phyloP scores from a whole-genome alignment of 306 rosid species.

The Dalbergia cultrata region DNA sequence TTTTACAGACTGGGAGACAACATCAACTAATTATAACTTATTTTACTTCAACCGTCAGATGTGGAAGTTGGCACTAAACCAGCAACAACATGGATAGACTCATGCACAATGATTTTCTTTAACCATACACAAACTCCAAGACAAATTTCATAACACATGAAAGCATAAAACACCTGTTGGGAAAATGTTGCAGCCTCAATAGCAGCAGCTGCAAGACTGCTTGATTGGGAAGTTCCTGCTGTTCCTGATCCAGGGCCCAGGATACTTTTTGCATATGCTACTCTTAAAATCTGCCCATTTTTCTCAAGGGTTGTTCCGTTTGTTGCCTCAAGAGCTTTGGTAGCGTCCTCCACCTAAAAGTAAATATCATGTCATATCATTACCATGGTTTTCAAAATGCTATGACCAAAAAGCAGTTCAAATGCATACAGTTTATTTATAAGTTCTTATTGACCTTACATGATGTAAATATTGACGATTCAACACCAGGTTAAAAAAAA shows the following conservation, averaged over 20 bases:
- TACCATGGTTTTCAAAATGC: not conserved
- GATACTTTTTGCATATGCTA: slow-evolving; percentile 94
- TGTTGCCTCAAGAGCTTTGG: slow-evolving; percentile 92
- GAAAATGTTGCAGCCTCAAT: slow-evolving; percentile 98
- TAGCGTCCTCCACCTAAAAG: slow-evolving; percentile 91
- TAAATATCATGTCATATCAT: slow-evolving; percentile 25
- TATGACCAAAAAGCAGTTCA: not conserved
- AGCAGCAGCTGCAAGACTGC: slow-evolving; percentile 98
- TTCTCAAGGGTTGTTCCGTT: slow-evolving; percentile 89
- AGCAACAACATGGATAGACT: slow-evolving; percentile 3
- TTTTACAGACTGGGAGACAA: slow-evolving; percentile 27
- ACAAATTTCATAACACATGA: slow-evolving; percentile 14
- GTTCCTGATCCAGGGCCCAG: slow-evolving; percentile 90
- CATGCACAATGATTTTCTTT: slow-evolving; percentile 5
- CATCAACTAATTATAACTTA: slow-evolving; percentile 17
- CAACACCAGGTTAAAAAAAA: not conserved
- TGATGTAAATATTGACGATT: slow-evolving; percentile 11
- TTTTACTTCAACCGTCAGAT: slow-evolving; percentile 21
- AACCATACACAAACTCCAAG: slow-evolving; percentile 12
- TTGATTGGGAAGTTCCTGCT: slow-evolving; percentile 87
- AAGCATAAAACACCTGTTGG: slow-evolving; percentile 74
- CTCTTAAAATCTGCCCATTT: slow-evolving; percentile 95
- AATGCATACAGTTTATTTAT: slow-evolving; percentile 4
- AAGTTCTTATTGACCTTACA: not conserved
- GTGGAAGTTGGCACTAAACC: slow-evolving; percentile 19